phyloP scores from a whole-genome alignment of 495 filamentous ascomycete genomes.

The Pseudotulostoma volvatum region DNA sequence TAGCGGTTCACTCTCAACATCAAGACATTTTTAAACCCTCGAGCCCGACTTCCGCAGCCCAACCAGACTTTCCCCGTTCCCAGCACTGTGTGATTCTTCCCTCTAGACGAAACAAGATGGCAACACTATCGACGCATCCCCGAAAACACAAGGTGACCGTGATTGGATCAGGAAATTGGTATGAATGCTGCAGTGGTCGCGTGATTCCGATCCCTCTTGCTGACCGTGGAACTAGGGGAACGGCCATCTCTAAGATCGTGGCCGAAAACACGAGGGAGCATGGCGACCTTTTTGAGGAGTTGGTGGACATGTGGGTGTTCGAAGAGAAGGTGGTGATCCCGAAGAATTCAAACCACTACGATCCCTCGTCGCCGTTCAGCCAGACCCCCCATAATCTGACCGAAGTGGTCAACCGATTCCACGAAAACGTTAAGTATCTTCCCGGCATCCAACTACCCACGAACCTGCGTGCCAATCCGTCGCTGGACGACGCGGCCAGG shows the following conservation, averaged over 20 bases:
- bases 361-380: slow-evolving; percentile 34
- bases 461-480: slow-evolving; percentile 83
- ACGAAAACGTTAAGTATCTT: slow-evolving; percentile 98
- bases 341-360: slow-evolving; percentile 44
- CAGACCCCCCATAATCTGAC: slow-evolving; percentile 70
- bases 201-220: slow-evolving; percentile 1
- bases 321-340: slow-evolving; percentile 70
- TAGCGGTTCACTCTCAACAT: background rate
- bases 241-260: slow-evolving; percentile 90
- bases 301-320: slow-evolving; percentile 96
- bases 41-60: background rate
- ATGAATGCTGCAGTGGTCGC: slow-evolving; percentile 11
- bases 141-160: slow-evolving; percentile 89
- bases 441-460: slow-evolving; percentile 64
- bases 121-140: slow-evolving; percentile 24
- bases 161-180: slow-evolving; percentile 96
- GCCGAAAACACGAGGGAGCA: slow-evolving; percentile 76
- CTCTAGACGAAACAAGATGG: slow-evolving; percentile 17
- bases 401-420: slow-evolving; percentile 69
- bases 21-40: slow-evolving; percentile 1
- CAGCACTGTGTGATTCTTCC: background rate
- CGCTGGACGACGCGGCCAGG: slow-evolving; percentile 62
- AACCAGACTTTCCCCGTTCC: background rate
- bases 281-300: slow-evolving; percentile 62
- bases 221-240: slow-evolving; percentile 44